Evolutionary conservation across 306 rosid species (phyloP).

Genomic region (Prunus mongolica): DNA sequence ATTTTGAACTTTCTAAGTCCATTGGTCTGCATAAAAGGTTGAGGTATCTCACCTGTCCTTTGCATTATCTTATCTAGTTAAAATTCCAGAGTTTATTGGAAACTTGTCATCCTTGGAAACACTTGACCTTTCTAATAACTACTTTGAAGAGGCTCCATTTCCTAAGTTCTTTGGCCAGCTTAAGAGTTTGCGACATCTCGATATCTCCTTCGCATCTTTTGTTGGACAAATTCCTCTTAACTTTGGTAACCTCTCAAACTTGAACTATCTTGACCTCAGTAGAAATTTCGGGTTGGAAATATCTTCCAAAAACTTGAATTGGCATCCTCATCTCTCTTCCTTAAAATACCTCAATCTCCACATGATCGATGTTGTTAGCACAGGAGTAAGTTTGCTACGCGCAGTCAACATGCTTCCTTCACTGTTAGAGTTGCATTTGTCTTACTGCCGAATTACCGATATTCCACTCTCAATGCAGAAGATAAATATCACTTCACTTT

Average conservation of each 20-base stretch:
- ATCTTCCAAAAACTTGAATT: constrained; percentile 5
- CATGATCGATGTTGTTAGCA: constrained; percentile 18
- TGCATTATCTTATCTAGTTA: not conserved
- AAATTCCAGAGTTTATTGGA: no score
- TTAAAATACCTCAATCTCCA: constrained; percentile 27
- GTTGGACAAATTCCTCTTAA: not conserved
- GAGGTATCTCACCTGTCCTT: not conserved
- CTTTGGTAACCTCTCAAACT: constrained; percentile 2
- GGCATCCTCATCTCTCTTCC: constrained; percentile 28
- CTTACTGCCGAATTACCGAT: rapidly evolving
- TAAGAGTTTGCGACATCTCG: constrained; percentile 27
- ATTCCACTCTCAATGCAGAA: not conserved
- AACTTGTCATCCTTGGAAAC: no score
- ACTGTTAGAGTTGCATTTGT: not conserved
- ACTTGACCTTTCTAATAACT: not conserved
- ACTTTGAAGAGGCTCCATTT: constrained; percentile 12
- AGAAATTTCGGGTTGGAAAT: no score
- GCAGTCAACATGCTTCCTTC: constrained; percentile 3
- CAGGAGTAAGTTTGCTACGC: constrained; percentile 1
- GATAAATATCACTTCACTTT: not conserved
- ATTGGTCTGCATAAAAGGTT: not conserved
- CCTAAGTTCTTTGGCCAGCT: constrained; percentile 31
- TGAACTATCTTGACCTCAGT: constrained; percentile 20
- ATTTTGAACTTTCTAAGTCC: not conserved
- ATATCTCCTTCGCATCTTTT: constrained; percentile 30